A percentile compares a stretch with the other conserved stretches of the same genome.
These are phyloP conservation scores for Russula lepida DNA, from an alignment of 768 basidiomycete genomes.

Conservation along the genomic window DNA sequence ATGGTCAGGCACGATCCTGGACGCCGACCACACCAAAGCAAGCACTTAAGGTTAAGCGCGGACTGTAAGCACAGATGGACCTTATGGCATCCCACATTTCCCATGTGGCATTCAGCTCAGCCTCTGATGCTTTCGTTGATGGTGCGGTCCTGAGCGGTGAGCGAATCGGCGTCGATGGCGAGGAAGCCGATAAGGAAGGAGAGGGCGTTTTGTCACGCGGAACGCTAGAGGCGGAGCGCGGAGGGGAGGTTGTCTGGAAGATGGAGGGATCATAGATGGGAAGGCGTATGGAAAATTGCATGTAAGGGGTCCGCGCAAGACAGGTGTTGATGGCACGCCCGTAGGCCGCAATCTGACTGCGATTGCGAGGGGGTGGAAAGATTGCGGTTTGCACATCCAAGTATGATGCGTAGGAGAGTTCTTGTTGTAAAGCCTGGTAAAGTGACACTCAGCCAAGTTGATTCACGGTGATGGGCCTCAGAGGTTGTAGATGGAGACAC, in stretches of 20 bases:
- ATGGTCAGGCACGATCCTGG: constrained; percentile 9
- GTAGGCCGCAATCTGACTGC: constrained; percentile 82
- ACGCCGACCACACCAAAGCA: constrained; percentile 12
- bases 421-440: constrained; percentile 80
- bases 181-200: constrained; percentile 15
- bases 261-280: constrained; percentile 72
- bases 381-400: constrained; percentile 79
- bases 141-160: constrained; percentile 23
- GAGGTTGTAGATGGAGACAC: neutral
- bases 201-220: neutral
- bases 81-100: constrained; percentile 98
- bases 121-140: constrained; percentile 37
- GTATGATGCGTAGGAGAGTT: constrained; percentile 88
- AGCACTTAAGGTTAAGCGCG: constrained; percentile 64
- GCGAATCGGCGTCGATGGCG: constrained; percentile 21
- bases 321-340: constrained; percentile 83
- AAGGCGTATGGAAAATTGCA: constrained; percentile 74
- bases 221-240: constrained; percentile 1
- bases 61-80: constrained; percentile 78
- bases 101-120: constrained; percentile 73
- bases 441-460: constrained; percentile 9
- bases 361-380: constrained; percentile 80
- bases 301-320: constrained; percentile 58
- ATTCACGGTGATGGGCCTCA: neutral
- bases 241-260: constrained; percentile 35